Evolutionary conservation across 495 filamentous ascomycete species (phyloP), one percentile per base, ranked within the genome.

Genomic region (Penicilliopsis zonata): DNA sequence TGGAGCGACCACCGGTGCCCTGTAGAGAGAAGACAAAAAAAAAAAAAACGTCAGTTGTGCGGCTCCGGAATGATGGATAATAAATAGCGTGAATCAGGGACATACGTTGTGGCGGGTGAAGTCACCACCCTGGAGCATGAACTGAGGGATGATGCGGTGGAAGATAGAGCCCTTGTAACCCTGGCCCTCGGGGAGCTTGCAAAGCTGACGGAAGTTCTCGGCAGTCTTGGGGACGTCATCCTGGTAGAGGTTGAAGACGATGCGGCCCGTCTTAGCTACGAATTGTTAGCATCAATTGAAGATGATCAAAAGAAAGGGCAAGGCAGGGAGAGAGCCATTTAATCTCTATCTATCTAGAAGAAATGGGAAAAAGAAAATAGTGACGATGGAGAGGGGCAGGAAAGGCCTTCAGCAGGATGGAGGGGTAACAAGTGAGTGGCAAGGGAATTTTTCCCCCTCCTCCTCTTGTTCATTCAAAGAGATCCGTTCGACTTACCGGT

Each of bases 71-170:
- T 26, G 32, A 16, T 23, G 21, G 21, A n/a, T n/a, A 10, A 6
- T 4, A 30, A 20, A 20, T 21, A 30, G 5, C 9, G 16, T 5
- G 14, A 5, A 21, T 23, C 18, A 28, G 20, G 13, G 26, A 63
- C 79, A 62, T 55, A 87, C 84, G 55, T 99, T 88, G 54, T 77
- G 76, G 38, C 74, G 78, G 38, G 90, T 99, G 69, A 96, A 99
- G 63, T 99, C 90, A 61, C 90, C 90, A 47, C 90, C 90, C 64
- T 99, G 90, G 56, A 95, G 82, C 90, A 99, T 99, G 70, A 99
- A 99, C 39, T 79, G 59, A 58, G 93, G 93, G 66, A 99, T 99
- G 44, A 99, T 76, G 37, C 90, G 82, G 69, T 99, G 90, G 77
- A 99, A 99, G 37, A 38, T 52, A 34, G 81, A 88, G 49, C 80